Base-by-base conservation (phyloP, 2,329 filamentous ascomycete species). In the Dendryphion nanum region DNA sequence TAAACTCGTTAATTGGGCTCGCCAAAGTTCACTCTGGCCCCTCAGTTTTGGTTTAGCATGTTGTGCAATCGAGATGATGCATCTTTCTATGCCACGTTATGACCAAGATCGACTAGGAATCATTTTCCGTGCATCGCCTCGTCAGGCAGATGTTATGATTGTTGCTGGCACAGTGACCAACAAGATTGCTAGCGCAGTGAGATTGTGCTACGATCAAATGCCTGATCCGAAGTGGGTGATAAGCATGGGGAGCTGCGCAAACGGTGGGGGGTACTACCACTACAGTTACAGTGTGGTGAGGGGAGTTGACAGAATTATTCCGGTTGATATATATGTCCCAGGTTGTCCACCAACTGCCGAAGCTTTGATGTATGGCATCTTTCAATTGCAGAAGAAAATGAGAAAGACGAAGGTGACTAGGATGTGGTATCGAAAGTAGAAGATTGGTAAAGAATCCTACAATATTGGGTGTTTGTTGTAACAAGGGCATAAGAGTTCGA, bases 31-130 rank as follows among this genome's bases (percentile, higher is more conserved):
- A n/a, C 75, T 94, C 40, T 94, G 88, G 88, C 89, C 89, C 55
- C 85, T 94, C 79, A 89, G 86, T 30, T 94, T 95, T 65, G 89
- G 85, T 43, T 83, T 94, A 29, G 89, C 89, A 59, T 95, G 89
- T 77, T 94, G 89, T 67, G 88, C 86, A 68, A 73, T 95, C 64
- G 89, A 95, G 69, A 94, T 94, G 89, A 95, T 95, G 89, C 86
- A 91, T 66, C 76, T 89, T 30, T 94, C 88, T 18, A 89, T 87
- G 47, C 88, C 89, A n/a, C 84, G 88, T 24, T 94, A 94, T 78
- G 88, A 94, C 61, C 87, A 93, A 64, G 88, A 95, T 72, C 82
- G 89, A 33, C 76, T 93, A 40, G 89, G 89, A 56, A 94, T 94
- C 64, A 94, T 94, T 67, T 94, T 94, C 79, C 84, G 88, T 58